Conservation (phyloP, 129 eudicot genomes). For the Solidago caesia region DNA sequence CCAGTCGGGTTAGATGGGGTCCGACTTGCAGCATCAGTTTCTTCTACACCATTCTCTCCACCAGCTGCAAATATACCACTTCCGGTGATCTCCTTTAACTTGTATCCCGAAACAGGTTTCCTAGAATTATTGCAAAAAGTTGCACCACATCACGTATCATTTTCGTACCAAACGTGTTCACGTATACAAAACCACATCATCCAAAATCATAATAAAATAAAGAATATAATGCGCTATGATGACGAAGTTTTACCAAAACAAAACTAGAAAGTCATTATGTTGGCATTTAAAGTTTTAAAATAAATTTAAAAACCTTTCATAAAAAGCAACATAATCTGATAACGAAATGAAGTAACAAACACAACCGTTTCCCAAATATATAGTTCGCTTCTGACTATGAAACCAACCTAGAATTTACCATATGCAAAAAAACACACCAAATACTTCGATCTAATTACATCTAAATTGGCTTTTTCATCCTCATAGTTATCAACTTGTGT, state of each 20-base stretch:
- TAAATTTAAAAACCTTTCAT: background rate
- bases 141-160: background rate
- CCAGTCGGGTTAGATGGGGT: slow-evolving; percentile 65
- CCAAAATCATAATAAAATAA: background rate
- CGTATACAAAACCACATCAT: background rate
- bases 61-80: slow-evolving; percentile 66
- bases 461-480: too few species aligned
- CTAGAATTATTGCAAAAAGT: slow-evolving; percentile 19
- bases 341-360: background rate
- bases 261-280: background rate
- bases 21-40: slow-evolving; percentile 48
- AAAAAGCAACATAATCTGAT: background rate
- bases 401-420: slow-evolving; percentile 16
- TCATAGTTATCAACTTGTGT: too few species aligned
- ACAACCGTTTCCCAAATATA: background rate
- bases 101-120: slow-evolving; percentile 81
- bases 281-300: too few species aligned
- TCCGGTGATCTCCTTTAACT: slow-evolving; percentile 81
- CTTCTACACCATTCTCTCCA: slow-evolving; percentile 49
- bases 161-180: background rate
- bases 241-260: slow-evolving; percentile 9
- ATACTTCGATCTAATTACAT: too few species aligned
- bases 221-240: background rate
- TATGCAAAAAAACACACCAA: slow-evolving; percentile 1
- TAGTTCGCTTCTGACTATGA: background rate